Evolutionary conservation across 192 early-diverging fungal genomes (phyloP).

Genomic region (Irineochytrium annulatum): DNA sequence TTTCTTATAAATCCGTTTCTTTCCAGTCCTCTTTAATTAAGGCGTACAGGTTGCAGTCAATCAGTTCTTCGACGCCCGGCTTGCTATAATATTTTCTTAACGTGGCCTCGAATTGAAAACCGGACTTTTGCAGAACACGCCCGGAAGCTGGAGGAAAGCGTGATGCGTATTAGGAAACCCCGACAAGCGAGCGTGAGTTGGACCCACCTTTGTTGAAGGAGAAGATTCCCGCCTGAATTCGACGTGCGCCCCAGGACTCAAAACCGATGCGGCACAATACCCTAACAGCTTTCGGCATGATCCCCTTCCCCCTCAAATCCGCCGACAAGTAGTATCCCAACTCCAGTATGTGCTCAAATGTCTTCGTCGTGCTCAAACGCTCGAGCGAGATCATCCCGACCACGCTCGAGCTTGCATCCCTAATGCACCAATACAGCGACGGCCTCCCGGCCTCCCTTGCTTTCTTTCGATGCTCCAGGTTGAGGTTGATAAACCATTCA

Average conservation of each 20-base stretch:
- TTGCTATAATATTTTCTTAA: not conserved
- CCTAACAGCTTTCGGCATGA: not conserved
- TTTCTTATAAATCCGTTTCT: no score
- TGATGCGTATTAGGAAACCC: no score
- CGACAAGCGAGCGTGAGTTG: no score
- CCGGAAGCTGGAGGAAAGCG: not conserved
- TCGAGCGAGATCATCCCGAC: slow-evolving; percentile 5
- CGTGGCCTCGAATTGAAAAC: not conserved
- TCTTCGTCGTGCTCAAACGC: not conserved
- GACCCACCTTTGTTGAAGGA: no score
- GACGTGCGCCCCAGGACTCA: slow-evolving; percentile 5
- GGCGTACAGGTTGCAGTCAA: no score
- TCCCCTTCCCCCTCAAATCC: slow-evolving; percentile 6
- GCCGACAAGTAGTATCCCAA: slow-evolving; percentile 11
- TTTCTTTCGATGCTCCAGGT: not conserved
- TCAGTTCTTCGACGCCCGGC: no score
- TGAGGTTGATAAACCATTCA: slow-evolving; percentile 3
- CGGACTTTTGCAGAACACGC: slow-evolving; percentile 8
- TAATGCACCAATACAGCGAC: slow-evolving; percentile 9
- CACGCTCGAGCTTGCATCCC: not conserved
- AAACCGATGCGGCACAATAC: not conserved
- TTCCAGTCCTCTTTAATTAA: no score
- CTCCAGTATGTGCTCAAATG: not conserved
- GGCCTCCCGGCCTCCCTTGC: not conserved
- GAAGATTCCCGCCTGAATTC: slow-evolving; percentile 3